Evolutionary conservation across 1,284 basidiomycete species (phyloP).

Genomic region (Phylloporus gajari): DNA sequence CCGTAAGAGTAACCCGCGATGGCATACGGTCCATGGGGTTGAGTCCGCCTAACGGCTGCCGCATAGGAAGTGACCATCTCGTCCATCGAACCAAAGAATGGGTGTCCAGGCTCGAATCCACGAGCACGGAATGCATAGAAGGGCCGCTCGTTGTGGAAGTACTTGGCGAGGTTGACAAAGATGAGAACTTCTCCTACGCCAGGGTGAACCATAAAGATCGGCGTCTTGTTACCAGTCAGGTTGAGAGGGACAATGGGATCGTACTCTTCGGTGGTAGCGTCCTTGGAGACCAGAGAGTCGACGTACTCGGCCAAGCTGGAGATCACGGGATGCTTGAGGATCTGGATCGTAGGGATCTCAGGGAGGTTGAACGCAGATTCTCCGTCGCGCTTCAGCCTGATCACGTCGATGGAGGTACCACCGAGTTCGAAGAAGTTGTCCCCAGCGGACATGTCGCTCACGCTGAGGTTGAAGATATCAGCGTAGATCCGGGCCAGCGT

Average conservation of each 20-base stretch:
- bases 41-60: constrained; percentile 47
- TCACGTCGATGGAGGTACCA: constrained; percentile 46
- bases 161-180: constrained; percentile 56
- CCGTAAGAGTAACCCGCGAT: constrained; percentile 62
- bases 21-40: constrained; percentile 56
- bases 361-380: constrained; percentile 47
- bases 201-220: constrained; percentile 53
- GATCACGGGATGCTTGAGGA: constrained; percentile 53
- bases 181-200: constrained; percentile 50
- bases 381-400: constrained; percentile 47
- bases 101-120: constrained; percentile 54
- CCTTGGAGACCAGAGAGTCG: constrained; percentile 34
- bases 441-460: constrained; percentile 35
- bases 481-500: constrained; percentile 39
- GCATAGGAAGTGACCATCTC: constrained; percentile 58
- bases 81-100: constrained; percentile 49
- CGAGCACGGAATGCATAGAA: constrained; percentile 57
- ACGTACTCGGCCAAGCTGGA: constrained; percentile 45
- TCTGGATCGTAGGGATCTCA: constrained; percentile 54
- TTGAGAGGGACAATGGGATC: constrained; percentile 52
- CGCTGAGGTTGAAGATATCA: constrained; percentile 36
- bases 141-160: constrained; percentile 52
- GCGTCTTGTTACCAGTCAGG: constrained; percentile 52
- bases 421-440: constrained; percentile 49
- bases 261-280: constrained; percentile 35